Percentiles rank a stretch among this genome's conserved stretches.
Evolutionary conservation across 139 green algal genomes (phyloP).

Genomic region (Chlorella sp.): DNA sequence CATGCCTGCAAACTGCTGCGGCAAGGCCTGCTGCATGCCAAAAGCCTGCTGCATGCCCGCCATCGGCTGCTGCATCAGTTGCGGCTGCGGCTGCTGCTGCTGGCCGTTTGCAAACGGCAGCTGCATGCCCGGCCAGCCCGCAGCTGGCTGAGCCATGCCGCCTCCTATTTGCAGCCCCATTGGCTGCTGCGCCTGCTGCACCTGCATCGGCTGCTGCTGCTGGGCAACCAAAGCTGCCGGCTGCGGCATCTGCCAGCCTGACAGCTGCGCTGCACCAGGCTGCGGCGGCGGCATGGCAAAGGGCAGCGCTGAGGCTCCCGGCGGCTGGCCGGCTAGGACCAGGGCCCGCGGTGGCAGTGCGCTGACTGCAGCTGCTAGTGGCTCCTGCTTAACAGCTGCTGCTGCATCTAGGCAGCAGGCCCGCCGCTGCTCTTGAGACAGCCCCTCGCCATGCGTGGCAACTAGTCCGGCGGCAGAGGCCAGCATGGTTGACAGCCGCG

Average conservation of each 20-base stretch:
- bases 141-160: not conserved
- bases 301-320: not conserved
- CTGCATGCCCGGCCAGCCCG: not conserved
- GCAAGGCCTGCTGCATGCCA: not conserved
- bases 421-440: not conserved
- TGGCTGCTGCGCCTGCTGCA: not conserved
- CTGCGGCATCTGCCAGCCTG: not conserved
- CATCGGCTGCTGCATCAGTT: not conserved
- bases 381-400: not conserved
- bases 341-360: not conserved
- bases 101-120: not conserved
- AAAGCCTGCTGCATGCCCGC: not conserved
- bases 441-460: not conserved
- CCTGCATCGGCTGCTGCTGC: not conserved
- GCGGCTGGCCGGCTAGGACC: too few species aligned
- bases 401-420: not conserved
- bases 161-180: not conserved
- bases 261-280: not conserved
- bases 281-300: not conserved
- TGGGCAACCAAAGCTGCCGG: not conserved
- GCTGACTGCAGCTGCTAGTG: conserved; percentile 6
- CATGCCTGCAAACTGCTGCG: not conserved
- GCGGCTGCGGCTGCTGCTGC: not conserved
- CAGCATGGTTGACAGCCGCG: conserved; percentile 29
- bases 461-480: conserved; percentile 2